phyloP scores from a whole-genome alignment of 257 asterid species.

The Thymus mandschuricus region DNA sequence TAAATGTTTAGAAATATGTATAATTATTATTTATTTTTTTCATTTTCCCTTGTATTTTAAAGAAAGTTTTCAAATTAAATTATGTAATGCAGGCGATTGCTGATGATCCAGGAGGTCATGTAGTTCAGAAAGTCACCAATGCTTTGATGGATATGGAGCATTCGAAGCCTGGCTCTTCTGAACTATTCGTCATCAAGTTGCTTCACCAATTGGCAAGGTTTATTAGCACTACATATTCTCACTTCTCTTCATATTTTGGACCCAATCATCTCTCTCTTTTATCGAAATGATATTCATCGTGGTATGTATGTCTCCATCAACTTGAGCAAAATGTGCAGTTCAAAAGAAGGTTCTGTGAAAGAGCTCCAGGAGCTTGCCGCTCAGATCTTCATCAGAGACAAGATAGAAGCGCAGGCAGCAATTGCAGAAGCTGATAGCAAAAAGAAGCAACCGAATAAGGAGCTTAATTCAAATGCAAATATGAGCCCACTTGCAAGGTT shows the following conservation, averaged over 20 bases:
- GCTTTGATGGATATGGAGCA: slow-evolving; percentile 85
- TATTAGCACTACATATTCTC: slow-evolving; percentile 23
- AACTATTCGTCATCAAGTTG: slow-evolving; percentile 70
- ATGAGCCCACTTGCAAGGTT: slow-evolving; percentile 97
- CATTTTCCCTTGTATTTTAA: too few relatives aligned
- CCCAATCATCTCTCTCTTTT: neutral
- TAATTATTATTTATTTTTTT: too few relatives aligned
- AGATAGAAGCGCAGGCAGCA: slow-evolving; percentile 55
- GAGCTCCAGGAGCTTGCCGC: slow-evolving; percentile 84
- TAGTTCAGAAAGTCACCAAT: slow-evolving; percentile 58
- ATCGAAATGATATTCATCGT: slow-evolving; percentile 20
- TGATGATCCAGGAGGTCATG: slow-evolving; percentile 64
- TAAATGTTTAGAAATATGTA: too few relatives aligned
- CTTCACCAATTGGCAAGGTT: slow-evolving; percentile 90
- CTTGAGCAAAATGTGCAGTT: slow-evolving; percentile 51
- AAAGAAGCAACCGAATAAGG: slow-evolving; percentile 76
- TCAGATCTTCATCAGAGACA: slow-evolving; percentile 61
- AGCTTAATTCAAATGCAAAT: slow-evolving; percentile 71
- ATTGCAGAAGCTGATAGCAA: slow-evolving; percentile 62
- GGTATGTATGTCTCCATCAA: slow-evolving; percentile 24
- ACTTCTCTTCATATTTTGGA: neutral
- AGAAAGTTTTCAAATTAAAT: too few relatives aligned
- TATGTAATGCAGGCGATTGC: slow-evolving; percentile 52
- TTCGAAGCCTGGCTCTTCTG: slow-evolving; percentile 76
- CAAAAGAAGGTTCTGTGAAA: slow-evolving; percentile 80